A percentile compares a stretch with the other conserved stretches of the same genome.
These are phyloP conservation scores for Cordyceps fumosorosea DNA, from an alignment of 2,329 filamentous ascomycete species.

Conservation along the genomic window DNA sequence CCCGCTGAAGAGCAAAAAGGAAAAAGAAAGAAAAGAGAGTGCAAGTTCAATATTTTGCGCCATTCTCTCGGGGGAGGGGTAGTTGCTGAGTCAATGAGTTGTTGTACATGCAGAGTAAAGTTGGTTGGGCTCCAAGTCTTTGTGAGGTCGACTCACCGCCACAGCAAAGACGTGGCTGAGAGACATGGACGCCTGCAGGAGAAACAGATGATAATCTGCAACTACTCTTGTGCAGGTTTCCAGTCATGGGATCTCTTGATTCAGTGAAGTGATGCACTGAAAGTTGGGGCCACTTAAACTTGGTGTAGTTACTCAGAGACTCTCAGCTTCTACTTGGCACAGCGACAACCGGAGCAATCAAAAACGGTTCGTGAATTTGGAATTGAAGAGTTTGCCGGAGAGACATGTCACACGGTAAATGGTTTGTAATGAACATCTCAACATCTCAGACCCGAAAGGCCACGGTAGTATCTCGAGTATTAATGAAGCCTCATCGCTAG, in stretches of 20 bases:
- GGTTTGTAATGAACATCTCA: not conserved
- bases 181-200: not conserved
- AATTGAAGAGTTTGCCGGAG: not conserved
- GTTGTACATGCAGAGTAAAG: no score
- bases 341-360: not conserved
- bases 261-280: no score
- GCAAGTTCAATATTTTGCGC: not conserved
- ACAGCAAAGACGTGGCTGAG: not conserved
- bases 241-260: no score
- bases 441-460: not conserved
- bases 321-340: no score
- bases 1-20: constrained; percentile 9
- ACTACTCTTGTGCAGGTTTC: no score
- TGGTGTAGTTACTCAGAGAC: no score
- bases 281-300: no score
- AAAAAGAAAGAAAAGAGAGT: not conserved
- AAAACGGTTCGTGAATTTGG: not conserved
- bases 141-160: constrained; percentile 1
- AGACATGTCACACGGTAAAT: not conserved
- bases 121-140: not conserved
- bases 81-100: not conserved
- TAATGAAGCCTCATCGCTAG: no score
- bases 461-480: not conserved
- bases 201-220: not conserved
- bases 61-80: not conserved